A percentile compares a stretch with the other conserved stretches of the same genome.
Evolutionary conservation across 371 early-diverging fungal species (phyloP).

Genomic region (Nematocida parisii): DNA sequence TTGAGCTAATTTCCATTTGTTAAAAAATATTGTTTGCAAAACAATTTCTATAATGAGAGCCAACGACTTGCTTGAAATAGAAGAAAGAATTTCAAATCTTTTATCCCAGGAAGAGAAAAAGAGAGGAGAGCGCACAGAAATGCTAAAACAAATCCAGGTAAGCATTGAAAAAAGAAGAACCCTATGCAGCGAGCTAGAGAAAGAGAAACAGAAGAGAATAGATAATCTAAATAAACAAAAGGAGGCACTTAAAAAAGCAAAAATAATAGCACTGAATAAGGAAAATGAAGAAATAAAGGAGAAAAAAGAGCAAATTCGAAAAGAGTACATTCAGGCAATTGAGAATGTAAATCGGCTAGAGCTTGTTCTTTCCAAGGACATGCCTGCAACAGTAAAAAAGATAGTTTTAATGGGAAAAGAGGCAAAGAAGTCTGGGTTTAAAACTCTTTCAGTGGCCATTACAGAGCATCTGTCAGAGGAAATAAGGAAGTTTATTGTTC

Average conservation of each 20-base stretch:
- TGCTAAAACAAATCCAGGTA: constrained; percentile 28
- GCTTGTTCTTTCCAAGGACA: constrained; percentile 31
- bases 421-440: constrained; percentile 53
- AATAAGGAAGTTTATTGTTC: constrained; percentile 47
- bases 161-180: constrained; percentile 42
- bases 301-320: constrained; percentile 18
- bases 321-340: constrained; percentile 14
- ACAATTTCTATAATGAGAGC: constrained; percentile 53
- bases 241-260: constrained; percentile 42
- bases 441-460: constrained; percentile 49
- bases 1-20: constrained; percentile 38
- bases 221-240: constrained; percentile 43
- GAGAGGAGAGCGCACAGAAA: neutral
- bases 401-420: constrained; percentile 10
- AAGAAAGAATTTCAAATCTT: constrained; percentile 9
- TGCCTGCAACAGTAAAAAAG: constrained; percentile 45
- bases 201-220: constrained; percentile 43
- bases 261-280: neutral
- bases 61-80: constrained; percentile 44
- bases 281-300: constrained; percentile 34
- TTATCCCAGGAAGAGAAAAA: constrained; percentile 27
- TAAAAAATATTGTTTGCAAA: constrained; percentile 55
- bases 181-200: constrained; percentile 25
- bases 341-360: constrained; percentile 42
- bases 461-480: constrained; percentile 27